Evolutionary conservation across 257 asterid genomes (phyloP).

Genomic region (Solanum appendiculatum): DNA sequence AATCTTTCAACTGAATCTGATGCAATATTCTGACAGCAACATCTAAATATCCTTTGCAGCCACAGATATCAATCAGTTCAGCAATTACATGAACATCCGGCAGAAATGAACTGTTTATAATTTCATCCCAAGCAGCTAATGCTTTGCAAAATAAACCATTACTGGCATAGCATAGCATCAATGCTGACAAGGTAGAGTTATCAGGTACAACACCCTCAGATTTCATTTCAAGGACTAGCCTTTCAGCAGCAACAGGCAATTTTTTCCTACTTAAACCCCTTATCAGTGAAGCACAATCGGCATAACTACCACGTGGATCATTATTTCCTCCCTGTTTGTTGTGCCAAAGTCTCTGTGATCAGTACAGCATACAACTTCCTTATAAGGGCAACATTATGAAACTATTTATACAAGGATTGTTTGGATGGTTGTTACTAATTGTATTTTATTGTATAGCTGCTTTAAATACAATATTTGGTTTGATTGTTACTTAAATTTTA

Average conservation of each 20-base stretch:
- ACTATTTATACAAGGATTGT: background rate
- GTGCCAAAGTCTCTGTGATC: background rate
- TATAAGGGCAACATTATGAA: background rate
- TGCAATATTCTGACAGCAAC: conserved; percentile 36
- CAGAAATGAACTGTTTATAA: conserved; percentile 42
- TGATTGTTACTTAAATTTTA: background rate
- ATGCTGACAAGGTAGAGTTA: conserved; percentile 24
- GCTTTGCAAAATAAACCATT: conserved; percentile 40
- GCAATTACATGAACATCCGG: conserved; percentile 41
- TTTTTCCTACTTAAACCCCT: conserved; percentile 12
- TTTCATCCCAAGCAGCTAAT: conserved; percentile 47
- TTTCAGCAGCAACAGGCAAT: conserved; percentile 16
- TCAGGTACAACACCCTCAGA: conserved; percentile 14
- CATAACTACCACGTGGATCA: background rate
- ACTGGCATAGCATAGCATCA: conserved; percentile 37
- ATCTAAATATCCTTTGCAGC: conserved; percentile 30
- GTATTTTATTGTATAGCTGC: background rate
- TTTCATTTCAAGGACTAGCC: conserved; percentile 11
- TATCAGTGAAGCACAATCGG: conserved; percentile 5
- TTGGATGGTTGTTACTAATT: background rate
- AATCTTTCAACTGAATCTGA: conserved; percentile 35
- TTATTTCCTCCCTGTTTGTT: background rate
- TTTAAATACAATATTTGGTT: background rate
- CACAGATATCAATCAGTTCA: conserved; percentile 37
- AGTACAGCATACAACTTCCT: background rate